Conservation (phyloP, 495 filamentous ascomycete genomes). For the Tuber microsphaerosporum region DNA sequence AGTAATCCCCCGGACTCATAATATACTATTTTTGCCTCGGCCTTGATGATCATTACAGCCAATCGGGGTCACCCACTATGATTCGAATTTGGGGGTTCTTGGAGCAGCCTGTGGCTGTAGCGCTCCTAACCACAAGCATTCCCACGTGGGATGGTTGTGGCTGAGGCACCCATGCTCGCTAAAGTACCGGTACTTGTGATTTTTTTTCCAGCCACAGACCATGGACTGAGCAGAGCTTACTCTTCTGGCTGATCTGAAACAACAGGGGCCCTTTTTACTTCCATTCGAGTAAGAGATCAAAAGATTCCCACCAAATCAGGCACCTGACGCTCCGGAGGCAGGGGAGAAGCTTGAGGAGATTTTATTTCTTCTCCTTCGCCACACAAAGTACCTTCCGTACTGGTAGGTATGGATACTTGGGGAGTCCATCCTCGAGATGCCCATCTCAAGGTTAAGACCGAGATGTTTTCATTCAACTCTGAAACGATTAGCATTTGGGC, state of each 20-base stretch:
- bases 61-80: not conserved
- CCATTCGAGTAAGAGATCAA: not conserved
- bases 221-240: not conserved
- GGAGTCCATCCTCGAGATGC: not conserved
- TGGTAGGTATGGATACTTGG: not conserved
- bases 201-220: not conserved
- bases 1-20: not conserved
- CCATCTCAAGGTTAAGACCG: not conserved
- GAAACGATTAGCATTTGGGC: slow-evolving; percentile 28
- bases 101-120: not conserved
- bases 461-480: slow-evolving; percentile 14
- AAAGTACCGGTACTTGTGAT: not conserved
- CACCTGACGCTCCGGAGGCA: not conserved
- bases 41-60: not conserved
- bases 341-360: not conserved
- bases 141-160: not conserved
- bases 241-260: not conserved
- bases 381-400: not conserved
- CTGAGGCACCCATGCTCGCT: not conserved
- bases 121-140: not conserved
- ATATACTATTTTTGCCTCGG: not conserved
- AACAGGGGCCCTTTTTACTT: not conserved
- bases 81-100: not conserved
- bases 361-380: not conserved
- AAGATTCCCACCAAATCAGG: not conserved